Evolutionary conservation across 2,329 filamentous ascomycete species (phyloP), one percentile per base, ranked within the genome.

Genomic region (Pseudogymnoascus sp.): DNA sequence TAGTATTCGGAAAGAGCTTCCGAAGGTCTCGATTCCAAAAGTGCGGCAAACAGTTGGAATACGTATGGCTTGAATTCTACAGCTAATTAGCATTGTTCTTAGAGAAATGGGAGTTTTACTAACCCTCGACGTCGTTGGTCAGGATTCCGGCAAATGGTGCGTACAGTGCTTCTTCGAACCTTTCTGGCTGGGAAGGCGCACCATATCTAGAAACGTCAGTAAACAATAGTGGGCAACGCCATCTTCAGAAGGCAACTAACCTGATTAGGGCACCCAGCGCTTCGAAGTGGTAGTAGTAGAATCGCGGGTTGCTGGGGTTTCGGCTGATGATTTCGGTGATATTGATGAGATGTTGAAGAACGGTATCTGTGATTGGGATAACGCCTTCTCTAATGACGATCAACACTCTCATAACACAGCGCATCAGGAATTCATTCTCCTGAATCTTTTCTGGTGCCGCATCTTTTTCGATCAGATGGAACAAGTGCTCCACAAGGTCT

Each of bases 201-300:
- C 82, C 87, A 80, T 82, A 91, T 77, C 79, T 78, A 64, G 36
- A 66, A 62, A 55, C 25, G 60, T 65, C 52, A 64, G 59, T 11
- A 28, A 19, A 66, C 42, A 41, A 60, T 6, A 52, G 28, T 25
- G 5, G 22, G 16, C n/a, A 22, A 23, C 4, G 36, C 14, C 36
- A 7, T n/a, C 14, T 38, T 38, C 36, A n/a, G 1, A 38, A 38
- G 14, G 36, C 14, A 39, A 69, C 76, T 67, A 74, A 85, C 72
- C 87, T 85, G 62, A 97, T 90, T 58, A 99, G 81, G 14, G 94
- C 93, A 35, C 94, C 94, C 52, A 99, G 79, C 2, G 91, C 90
- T 78, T 99, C 94, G 66, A 99, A 99, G 73, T 96, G 91, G 75
- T 93, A 99, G 79, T 99, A 99, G 77, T 97, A 97, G 78, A 99